Evolutionary conservation across 2,329 filamentous ascomycete species (phyloP), one percentile per base, ranked within the genome.

Genomic region (Ophiocordyceps sinensis): DNA sequence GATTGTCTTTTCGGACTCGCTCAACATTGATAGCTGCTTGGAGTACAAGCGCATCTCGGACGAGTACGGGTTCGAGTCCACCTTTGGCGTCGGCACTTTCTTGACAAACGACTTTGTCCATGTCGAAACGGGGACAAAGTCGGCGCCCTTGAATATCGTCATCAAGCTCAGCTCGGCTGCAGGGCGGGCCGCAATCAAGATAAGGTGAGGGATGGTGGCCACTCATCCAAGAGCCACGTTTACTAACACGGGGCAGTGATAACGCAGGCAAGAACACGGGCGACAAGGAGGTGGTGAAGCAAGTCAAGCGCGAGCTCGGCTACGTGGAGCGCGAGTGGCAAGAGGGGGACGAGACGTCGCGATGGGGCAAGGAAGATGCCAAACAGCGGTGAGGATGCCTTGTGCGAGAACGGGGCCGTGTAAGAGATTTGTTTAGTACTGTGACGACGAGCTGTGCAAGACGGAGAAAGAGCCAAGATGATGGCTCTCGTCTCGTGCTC

Each of bases 191-290:
- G 88, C 91, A 3, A 78, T 98, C 55, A 98, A 98, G 68, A 85
- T 98, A 50, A 95, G 64, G 65, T 65, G 38, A 50, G 57, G 44
- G 3, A 21, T 13, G 10, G 11, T 10, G 31, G 21, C 26, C 21
- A 19, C 26, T 13, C 23, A 10, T 21, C 17, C 13, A 5, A 12
- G 10, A 36, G 6, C n/a, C 12, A 14, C 14, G 9, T 13, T 7
- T 23, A 17, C 49, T 59, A 42, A 58, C 37, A 14, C 4, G 11
- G 3, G 17, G 8, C 17, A 74, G 73, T 47, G 82, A 89, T 59
- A 95, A 96, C 55, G 72, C 81, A 48, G 77, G 87, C 37, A 98
- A 98, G 71, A 98, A 98, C 55, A 96, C 87, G 0, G 91, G 91
- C 8, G 82, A 95, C 55, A 76, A 78, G 52, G 71, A 71, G 17